Evolutionary conservation across 1,284 basidiomycete species (phyloP), one percentile per base, ranked within the genome.

Genomic region (Ganoderma meredithae): DNA sequence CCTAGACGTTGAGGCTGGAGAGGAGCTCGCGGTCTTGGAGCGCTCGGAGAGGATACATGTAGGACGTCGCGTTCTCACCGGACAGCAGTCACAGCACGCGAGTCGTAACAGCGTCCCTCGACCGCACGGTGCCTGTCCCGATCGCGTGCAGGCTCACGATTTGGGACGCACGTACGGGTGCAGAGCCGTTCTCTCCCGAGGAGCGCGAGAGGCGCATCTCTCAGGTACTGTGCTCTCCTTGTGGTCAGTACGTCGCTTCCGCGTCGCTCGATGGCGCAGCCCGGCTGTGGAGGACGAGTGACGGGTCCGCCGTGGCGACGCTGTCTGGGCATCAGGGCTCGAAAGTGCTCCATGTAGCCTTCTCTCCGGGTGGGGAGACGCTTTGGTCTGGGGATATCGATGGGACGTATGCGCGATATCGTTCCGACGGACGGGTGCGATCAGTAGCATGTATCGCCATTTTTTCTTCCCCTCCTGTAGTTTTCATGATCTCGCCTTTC

Each of bases 191-290:
- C 47, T 71, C 75, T 1, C 71, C 67, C 1, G 66, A 72, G 31
- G 74, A 70, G 3, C 33, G 60, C 60, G 9, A 65, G 36, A 65
- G 41, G 33, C 47, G 53, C 40, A 65, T 76, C 27, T 69, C 64
- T 22, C 69, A 70, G 19, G 73, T 76, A 2, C 69, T 69, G n/a
- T 74, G 73, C 68, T 76, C 75, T 10, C 70, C 71, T 1, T 71
- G 74, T 55, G 74, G 75, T 13, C 22, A 52, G 33, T 63, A 59
- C 27, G 62, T 74, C 69, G 68, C 69, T 17, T 75, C 73, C 25
- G 76, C 73, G 31, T 74, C 71, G 13, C 40, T 33, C 10, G 77
- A 79, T 63, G 60, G 65, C 19, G 73, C 76, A 36, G 68, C 77
- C 13, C 65, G 72, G 41, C 53, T 79, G 40, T 78, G 77, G 76